phyloP scores from a whole-genome alignment of 2,329 filamentous ascomycete genomes.

The Domatiomyces globalis region DNA sequence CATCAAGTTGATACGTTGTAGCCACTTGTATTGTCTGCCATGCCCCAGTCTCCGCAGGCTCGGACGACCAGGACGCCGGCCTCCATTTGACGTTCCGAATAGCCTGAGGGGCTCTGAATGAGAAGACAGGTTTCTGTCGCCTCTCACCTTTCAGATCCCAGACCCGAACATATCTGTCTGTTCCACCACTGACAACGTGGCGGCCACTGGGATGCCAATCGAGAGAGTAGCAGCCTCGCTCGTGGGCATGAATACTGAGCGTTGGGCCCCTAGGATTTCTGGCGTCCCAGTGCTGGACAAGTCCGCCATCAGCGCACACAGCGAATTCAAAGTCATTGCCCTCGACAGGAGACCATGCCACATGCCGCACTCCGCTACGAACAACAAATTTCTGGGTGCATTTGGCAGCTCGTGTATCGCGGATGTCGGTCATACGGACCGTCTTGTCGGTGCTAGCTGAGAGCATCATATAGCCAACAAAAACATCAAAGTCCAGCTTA shows the following conservation, averaged over 20 bases:
- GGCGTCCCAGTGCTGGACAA: constrained; percentile 51
- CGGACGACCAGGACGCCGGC: constrained; percentile 42
- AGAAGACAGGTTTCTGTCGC: constrained; percentile 44
- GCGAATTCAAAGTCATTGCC: constrained; percentile 49
- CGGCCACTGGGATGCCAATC: constrained; percentile 56
- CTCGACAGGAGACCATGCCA: constrained; percentile 45
- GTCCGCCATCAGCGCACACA: constrained; percentile 49
- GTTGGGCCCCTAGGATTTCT: constrained; percentile 43
- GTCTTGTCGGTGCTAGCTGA: constrained; percentile 53
- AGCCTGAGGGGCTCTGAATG: constrained; percentile 47
- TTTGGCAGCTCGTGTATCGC: constrained; percentile 33
- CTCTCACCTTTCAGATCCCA: constrained; percentile 49
- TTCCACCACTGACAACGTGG: constrained; percentile 48
- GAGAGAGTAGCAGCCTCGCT: constrained; percentile 45
- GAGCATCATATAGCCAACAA: constrained; percentile 44
- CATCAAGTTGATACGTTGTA: constrained; percentile 47
- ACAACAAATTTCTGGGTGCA: constrained; percentile 37
- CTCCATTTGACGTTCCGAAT: constrained; percentile 50
- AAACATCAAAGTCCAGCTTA: constrained; percentile 50
- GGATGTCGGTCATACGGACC: constrained; percentile 51
- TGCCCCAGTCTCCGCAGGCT: constrained; percentile 36
- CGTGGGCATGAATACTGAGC: constrained; percentile 48
- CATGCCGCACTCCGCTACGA: constrained; percentile 46
- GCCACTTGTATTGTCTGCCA: constrained; percentile 50
- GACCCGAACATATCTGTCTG: constrained; percentile 48